Evolutionary conservation across 2,329 filamentous ascomycete species (phyloP), one percentile per base, ranked within the genome.

Genomic region (Orbilia quercus): DNA sequence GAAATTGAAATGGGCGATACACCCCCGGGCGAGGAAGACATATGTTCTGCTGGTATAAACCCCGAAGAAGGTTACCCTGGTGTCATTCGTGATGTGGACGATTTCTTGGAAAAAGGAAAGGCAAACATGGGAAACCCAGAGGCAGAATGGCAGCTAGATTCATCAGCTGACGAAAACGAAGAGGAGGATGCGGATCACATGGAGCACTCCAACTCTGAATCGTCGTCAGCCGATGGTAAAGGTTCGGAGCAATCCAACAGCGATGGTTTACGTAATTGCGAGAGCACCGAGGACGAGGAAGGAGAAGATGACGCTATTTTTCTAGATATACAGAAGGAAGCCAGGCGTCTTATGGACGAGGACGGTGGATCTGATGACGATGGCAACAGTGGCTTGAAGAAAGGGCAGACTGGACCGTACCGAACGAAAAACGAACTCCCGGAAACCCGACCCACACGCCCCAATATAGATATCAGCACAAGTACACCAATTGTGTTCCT

Each of bases 111-210:
- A 31, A 67, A 65, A n/a, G 76, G 75, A 2, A 74, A 75, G 18
- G 75, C 75, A 20, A 75, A 76, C 76, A 82, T 83, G 58, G 82
- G 80, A 31, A 82, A 83, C 48, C 81, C 83, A 59, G 84, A 90
- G 47, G 89, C 90, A 1, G 93, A 97, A 80, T 98, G 92, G 91
- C 91, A 96, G 79, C 82, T 85, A 6, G 91, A 94, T 78, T 92
- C 90, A 1, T 91, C 89, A 0, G 90, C 90, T 0, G 90, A 90
- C 78, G 87, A 89, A 51, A 48, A 44, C 28, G 28, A 9, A 11
- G 47, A 42, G 28, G 55, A 20, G 1, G 47, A 45, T 28, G 55
- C 6, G 7, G 14, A 54, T 12, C 47, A 48, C 16, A 36, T 53
- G 1, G 9, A 18, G 6, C 11, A 11, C 22, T 55, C 48, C 78